Percentiles rank a stretch among this genome's conserved stretches.
phyloP scores from a whole-genome alignment of 495 filamentous ascomycete species.

The Trichoderma asperelloides region DNA sequence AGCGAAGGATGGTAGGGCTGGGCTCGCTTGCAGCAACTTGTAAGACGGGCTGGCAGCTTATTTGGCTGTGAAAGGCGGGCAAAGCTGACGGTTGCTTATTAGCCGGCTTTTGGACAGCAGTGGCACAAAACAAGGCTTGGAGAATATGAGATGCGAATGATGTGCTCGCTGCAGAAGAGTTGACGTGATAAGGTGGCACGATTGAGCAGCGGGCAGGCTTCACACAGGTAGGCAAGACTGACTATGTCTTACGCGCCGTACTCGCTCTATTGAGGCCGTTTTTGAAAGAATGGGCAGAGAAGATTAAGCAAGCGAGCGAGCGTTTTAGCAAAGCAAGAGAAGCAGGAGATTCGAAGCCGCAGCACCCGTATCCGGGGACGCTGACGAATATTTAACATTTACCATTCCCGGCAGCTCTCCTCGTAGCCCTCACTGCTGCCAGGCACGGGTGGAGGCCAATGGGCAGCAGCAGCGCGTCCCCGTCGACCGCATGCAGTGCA shows the following conservation, averaged over 20 bases:
- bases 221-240: too few species aligned
- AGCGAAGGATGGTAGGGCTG: not conserved
- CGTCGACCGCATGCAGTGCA: not conserved
- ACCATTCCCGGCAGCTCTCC: not conserved
- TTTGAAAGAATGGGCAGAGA: too few species aligned
- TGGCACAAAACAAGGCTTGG: too few species aligned
- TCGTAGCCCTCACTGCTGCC: not conserved
- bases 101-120: not conserved
- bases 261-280: too few species aligned
- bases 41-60: not conserved
- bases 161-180: too few species aligned
- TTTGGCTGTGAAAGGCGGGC: too few species aligned
- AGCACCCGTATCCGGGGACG: not conserved
- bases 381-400: not conserved
- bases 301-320: too few species aligned
- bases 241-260: too few species aligned
- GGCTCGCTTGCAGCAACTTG: not conserved
- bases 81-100: not conserved
- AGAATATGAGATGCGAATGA: too few species aligned
- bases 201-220: too few species aligned
- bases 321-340: not conserved
- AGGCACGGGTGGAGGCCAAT: conserved; percentile 6
- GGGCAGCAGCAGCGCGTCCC: conserved; percentile 3
- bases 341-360: not conserved
- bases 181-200: too few species aligned